Base-by-base conservation (phyloP, 805 yeast species). In the Lipomyces yamadae region DNA sequence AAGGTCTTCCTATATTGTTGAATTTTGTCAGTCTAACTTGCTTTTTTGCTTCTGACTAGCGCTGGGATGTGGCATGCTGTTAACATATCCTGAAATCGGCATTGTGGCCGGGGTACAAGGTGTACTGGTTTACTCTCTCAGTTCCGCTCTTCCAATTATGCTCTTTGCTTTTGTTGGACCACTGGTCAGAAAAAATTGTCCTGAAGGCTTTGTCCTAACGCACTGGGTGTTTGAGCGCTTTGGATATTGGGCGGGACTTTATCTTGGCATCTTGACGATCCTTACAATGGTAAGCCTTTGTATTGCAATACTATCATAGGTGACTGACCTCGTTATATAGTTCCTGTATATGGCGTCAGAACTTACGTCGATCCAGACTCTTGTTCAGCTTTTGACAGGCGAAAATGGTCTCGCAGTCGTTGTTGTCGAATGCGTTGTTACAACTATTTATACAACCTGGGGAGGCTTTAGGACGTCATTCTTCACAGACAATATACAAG, bases 381-480 rank as follows among this genome's bases (percentile, higher is more conserved):
- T 96, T 0, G 83, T 93, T 52, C 87, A 85, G 73, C 84, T 94
- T 0, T 77, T 93, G 74, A 91, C 97, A 0, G 92, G 92, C 0
- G 77, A 91, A 61, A 83, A 88, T 74, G 92, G 96, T 0, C 81
- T 91, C 29, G 92, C 95, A 0, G 91, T 89, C 0, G 85, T 92
- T 66, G 88, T 92, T 74, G 89, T 92, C 13, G 94, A 93, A 77
- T 89, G 95, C 79, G 89, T 85, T 24, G 94, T 93, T 35, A 92
- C 97, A 0, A 85, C 97, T 0, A 87, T 92, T 54, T 93, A 93
- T 76, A 93, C 97, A 0, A 83, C 90, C 2, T 81, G 89, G 70
- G 98, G 98, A 65, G 98, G 98, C 0, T 93, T 93, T 82, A 85
- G 85, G 67, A 92, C 92, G 50, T 90, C 97, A 63, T 92, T 93